Evolutionary conservation across 2,329 filamentous ascomycete species (phyloP), one percentile per base, ranked within the genome.

Genomic region (Grosmannia huntii): DNA sequence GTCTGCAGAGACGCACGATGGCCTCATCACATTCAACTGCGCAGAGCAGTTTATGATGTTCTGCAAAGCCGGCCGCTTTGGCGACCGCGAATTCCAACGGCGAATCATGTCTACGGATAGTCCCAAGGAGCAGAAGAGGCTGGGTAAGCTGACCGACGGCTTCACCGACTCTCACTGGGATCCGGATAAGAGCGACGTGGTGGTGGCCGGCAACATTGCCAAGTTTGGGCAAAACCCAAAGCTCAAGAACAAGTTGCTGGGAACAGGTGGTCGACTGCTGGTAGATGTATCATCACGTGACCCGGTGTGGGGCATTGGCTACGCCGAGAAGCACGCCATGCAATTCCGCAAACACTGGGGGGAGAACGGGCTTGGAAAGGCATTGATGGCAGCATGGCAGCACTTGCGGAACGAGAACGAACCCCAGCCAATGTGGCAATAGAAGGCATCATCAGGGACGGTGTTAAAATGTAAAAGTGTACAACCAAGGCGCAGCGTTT

Each of bases 271-370:
- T 3, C 71, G 77, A 51, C 78, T 84, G 68, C 65, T 88, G 21
- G 80, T 86, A 1, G 83, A 85, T 70, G 81, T 81, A 38, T 76
- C 76, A 59, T 80, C 82, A 12, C 72, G 67, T 60, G 84, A 87
- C 70, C 65, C 73, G 6, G 78, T 86, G 55, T 88, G 84, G 85
- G 84, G 84, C 1, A 72, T 88, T 49, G 84, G 85, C 6, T 56
- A 50, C 85, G 70, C 65, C 2, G 78, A 75, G 7, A 71, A 70
- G 27, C 70, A 76, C 64, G 83, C 83, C 4, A 73, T 70, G 59
- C 62, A 38, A 2, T 74, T 75, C 56, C 74, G 76, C 56, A 65
- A 69, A 19, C 62, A 68, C 5, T 87, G 84, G 85, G 84, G 84
- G 0, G 60, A 77, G 70, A 87, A 87, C 68, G 65, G 86, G 60